Evolutionary conservation across 768 basidiomycete genomes (phyloP).

Genomic region (Pholiota molesta): DNA sequence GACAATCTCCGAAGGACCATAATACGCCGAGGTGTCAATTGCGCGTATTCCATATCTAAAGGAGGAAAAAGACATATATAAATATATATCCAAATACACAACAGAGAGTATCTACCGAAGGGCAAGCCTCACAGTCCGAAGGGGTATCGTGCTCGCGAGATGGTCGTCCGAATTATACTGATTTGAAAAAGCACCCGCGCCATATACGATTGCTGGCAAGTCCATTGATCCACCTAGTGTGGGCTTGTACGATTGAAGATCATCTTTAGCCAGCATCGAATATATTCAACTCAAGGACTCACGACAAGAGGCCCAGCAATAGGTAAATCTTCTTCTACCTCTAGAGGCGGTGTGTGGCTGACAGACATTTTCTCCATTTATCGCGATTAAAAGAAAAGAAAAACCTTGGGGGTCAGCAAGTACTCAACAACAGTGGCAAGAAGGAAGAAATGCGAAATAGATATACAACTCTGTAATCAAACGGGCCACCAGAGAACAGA

Average conservation of each 20-base stretch:
- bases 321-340: constrained; percentile 39
- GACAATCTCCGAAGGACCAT: constrained; percentile 79
- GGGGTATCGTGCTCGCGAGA: constrained; percentile 55
- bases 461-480: neutral
- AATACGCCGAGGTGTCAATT: constrained; percentile 84
- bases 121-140: constrained; percentile 73
- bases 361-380: constrained; percentile 10
- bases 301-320: constrained; percentile 44
- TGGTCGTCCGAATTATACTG: constrained; percentile 67
- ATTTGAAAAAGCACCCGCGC: constrained; percentile 70
- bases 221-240: constrained; percentile 35
- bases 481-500: constrained; percentile 12
- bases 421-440: neutral
- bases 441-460: neutral
- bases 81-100: neutral
- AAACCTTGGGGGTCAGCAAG: neutral
- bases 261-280: neutral
- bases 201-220: constrained; percentile 62
- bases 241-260: constrained; percentile 25
- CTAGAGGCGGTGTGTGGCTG: constrained; percentile 22
- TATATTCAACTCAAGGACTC: constrained; percentile 16
- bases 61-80: constrained; percentile 9
- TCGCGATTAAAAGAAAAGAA: constrained; percentile 1
- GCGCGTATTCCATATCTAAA: constrained; percentile 77
- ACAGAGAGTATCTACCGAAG: constrained; percentile 54